Base-by-base conservation (phyloP, 768 basidiomycete species). In the Termitomyces sp. region DNA sequence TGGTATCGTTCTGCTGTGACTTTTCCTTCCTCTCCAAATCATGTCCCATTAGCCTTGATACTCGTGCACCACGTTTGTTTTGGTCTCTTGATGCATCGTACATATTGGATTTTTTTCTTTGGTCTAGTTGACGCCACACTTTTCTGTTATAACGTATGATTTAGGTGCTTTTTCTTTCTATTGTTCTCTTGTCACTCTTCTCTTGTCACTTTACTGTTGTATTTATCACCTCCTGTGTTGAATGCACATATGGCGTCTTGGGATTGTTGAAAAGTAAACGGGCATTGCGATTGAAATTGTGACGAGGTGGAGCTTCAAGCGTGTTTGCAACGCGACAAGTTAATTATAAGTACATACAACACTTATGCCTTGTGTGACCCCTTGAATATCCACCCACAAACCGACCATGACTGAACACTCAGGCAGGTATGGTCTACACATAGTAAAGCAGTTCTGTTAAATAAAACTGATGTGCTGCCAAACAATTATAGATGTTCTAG, bases 1-100 rank as follows among this genome's bases (percentile, higher is more conserved):
- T 58, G 33, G 53, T 58, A 30, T 61, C 42, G 48, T 54, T 57
- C 32, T 44, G 36, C 52, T 54, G 44, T 50, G 26, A 56, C 48
- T 32, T n/a, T 38, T 4, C 18, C 18, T 9, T 38, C 10, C 36
- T 12, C 26, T 28, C 42, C n/a, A 1, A n/a, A 26, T 51, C 14
- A 9, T 13, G n/a, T 32, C 28, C 14, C 5, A 6, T 20, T 20
- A 53, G 40, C 38, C 51, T n/a, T 7, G 4, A 6, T 54, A 30
- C 30, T 54, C 43, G 53, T 64, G 64, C 62, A 66, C 65, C 58
- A 59, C 61, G 56, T 49, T 58, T 60, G 60, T 63, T 63, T 61
- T 55, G 57, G 57, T 50, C 63, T 60, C 55, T 57, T 57, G 32
- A 50, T 53, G 46, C 38, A 40, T 53, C 40, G 18, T 42, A 42